Evolutionary conservation across 805 yeast species (phyloP).

Genomic region (Saccharomycopsis malanga): DNA sequence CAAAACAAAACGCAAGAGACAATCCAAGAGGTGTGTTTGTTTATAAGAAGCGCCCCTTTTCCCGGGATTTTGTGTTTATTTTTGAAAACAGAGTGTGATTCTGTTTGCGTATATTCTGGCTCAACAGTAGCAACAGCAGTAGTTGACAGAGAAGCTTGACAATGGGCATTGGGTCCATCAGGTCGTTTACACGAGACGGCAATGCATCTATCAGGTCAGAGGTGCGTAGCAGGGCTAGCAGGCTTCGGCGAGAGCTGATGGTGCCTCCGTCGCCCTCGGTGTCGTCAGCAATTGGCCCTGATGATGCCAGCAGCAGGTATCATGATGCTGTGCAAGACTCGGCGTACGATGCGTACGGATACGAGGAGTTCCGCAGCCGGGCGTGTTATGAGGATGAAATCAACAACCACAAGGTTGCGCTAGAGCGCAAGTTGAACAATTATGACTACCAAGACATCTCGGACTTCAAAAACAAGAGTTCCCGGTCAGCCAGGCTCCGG

Average conservation of each 20-base stretch:
- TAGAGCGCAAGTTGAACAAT: constrained; percentile 19
- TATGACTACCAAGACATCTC: constrained; percentile 19
- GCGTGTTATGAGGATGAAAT: neutral
- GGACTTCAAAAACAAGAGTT: constrained; percentile 1
- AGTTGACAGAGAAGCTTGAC: too few relatives aligned
- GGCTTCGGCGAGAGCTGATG: neutral
- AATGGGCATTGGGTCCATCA: constrained; percentile 12
- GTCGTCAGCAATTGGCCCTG: neutral
- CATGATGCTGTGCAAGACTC: neutral
- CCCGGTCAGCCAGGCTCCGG: constrained; percentile 6
- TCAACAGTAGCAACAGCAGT: too few relatives aligned
- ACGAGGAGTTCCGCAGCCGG: neutral
- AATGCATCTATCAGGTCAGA: neutral
- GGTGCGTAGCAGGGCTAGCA: neutral
- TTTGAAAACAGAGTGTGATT: too few relatives aligned
- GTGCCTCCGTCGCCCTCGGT: neutral
- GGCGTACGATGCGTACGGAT: neutral
- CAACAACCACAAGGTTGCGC: constrained; percentile 6
- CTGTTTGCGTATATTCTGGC: too few relatives aligned
- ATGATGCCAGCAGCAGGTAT: neutral
- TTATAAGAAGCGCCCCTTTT: too few relatives aligned
- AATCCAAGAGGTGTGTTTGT: too few relatives aligned
- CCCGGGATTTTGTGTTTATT: too few relatives aligned
- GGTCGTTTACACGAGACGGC: constrained; percentile 1
- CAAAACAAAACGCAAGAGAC: too few relatives aligned